A percentile compares a stretch with the other conserved stretches of the same genome.
These are phyloP conservation scores for Mycena leptocephala DNA, from an alignment of 768 basidiomycete species.

Conservation along the genomic window DNA sequence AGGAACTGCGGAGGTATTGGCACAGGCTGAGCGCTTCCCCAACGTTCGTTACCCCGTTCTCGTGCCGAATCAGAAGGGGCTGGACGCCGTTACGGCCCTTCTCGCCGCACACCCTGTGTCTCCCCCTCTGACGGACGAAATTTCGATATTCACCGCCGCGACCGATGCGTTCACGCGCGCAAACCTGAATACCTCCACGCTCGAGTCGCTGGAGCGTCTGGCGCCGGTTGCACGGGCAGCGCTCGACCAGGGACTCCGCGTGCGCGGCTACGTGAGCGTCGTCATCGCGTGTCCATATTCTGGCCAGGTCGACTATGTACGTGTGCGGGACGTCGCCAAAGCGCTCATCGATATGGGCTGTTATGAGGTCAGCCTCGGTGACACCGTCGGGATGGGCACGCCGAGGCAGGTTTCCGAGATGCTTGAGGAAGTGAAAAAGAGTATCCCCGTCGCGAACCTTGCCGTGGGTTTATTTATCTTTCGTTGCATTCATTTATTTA, in stretches of 20 bases:
- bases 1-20: constrained; percentile 84
- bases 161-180: constrained; percentile 90
- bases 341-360: constrained; percentile 92
- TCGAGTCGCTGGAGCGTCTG: constrained; percentile 79
- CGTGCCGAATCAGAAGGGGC: constrained; percentile 84
- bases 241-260: constrained; percentile 71
- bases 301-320: constrained; percentile 77
- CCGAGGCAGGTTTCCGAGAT: constrained; percentile 78
- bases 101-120: constrained; percentile 58
- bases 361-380: constrained; percentile 93
- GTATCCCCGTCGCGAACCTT: constrained; percentile 75
- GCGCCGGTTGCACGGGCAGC: constrained; percentile 77
- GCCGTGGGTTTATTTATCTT: constrained; percentile 64
- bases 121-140: constrained; percentile 80
- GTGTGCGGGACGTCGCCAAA: constrained; percentile 79
- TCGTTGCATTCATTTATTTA: background rate
- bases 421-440: constrained; percentile 78
- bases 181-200: constrained; percentile 85
- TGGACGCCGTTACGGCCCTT: constrained; percentile 77
- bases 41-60: constrained; percentile 85
- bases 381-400: constrained; percentile 92
- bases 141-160: constrained; percentile 92
- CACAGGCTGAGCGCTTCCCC: constrained; percentile 66
- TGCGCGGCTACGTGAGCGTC: constrained; percentile 91
- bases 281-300: constrained; percentile 90